Evolutionary conservation across 345 rosid species (phyloP).

Genomic region (Raphanus sativus): DNA sequence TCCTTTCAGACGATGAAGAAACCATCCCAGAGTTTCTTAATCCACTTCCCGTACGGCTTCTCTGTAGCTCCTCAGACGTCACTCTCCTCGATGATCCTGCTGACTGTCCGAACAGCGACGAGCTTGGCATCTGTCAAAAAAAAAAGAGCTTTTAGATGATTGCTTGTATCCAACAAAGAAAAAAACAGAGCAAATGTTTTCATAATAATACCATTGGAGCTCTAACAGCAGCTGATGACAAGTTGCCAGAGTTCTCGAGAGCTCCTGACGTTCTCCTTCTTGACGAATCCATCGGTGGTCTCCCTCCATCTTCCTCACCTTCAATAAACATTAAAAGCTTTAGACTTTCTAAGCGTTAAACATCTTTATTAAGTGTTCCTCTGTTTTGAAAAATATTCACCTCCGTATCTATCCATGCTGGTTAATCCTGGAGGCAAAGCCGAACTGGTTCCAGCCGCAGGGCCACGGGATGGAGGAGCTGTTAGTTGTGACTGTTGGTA

Average conservation of each 20-base stretch:
- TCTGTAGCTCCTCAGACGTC: constrained; percentile 58
- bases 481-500: constrained; percentile 92
- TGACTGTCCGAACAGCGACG: constrained; percentile 58
- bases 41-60: constrained; percentile 47
- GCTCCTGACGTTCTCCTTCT: constrained; percentile 72
- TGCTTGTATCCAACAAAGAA: not conserved
- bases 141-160: no score
- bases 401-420: constrained; percentile 60
- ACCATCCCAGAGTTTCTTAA: constrained; percentile 55
- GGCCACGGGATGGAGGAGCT: constrained; percentile 71
- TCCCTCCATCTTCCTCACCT: constrained; percentile 66
- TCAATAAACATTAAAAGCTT: constrained; percentile 13
- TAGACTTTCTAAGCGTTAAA: not conserved
- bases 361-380: not conserved
- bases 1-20: constrained; percentile 59
- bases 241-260: constrained; percentile 53
- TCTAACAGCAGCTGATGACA: constrained; percentile 45
- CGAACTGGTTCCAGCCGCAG: constrained; percentile 75
- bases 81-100: constrained; percentile 71
- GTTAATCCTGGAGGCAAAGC: constrained; percentile 58
- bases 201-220: constrained; percentile 45
- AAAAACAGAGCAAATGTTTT: constrained; percentile 8
- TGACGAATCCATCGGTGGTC: constrained; percentile 65
- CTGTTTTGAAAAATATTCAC: constrained; percentile 38
- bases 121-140: constrained; percentile 50